A percentile compares a stretch with the other conserved stretches of the same genome.
Conservation (phyloP, 2,329 filamentous ascomycete genomes). For the Albophoma yamanashiensis region DNA sequence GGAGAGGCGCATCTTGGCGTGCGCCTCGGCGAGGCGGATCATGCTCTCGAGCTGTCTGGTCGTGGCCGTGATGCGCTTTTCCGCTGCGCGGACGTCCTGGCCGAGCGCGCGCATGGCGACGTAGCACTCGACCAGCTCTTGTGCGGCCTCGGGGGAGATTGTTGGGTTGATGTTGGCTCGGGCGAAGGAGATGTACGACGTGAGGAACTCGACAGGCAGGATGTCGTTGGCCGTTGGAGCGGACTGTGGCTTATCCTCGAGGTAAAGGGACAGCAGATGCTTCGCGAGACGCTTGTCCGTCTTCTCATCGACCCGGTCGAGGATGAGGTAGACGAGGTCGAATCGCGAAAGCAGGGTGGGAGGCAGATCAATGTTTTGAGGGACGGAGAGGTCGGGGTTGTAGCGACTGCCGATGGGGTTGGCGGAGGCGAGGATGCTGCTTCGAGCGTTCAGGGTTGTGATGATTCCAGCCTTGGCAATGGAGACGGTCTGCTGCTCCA, state of each 20-base stretch:
- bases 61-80: conserved; percentile 95
- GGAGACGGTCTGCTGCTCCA: conserved; percentile 80
- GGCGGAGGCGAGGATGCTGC: conserved; percentile 89
- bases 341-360: conserved; percentile 93
- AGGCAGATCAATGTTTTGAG: conserved; percentile 95
- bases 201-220: conserved; percentile 87
- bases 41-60: conserved; percentile 95
- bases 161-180: conserved; percentile 75
- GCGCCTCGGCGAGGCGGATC: conserved; percentile 93
- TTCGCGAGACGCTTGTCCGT: conserved; percentile 80
- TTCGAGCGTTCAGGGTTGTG: conserved; percentile 90
- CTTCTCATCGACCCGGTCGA: conserved; percentile 87
- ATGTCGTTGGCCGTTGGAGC: conserved; percentile 66
- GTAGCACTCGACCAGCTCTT: conserved; percentile 77
- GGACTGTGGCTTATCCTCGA: conserved; percentile 88
- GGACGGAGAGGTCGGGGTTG: conserved; percentile 89
- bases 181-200: conserved; percentile 93
- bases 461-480: conserved; percentile 90
- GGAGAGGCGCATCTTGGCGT: conserved; percentile 93
- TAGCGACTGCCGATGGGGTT: conserved; percentile 98
- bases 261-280: conserved; percentile 90
- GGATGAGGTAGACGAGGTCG: conserved; percentile 90
- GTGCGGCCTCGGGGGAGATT: conserved; percentile 69
- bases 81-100: conserved; percentile 72
- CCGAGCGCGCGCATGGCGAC: conserved; percentile 93